Base-by-base conservation (phyloP, 176 grass and related monocot genomes). In the Elaeis guineensis region DNA sequence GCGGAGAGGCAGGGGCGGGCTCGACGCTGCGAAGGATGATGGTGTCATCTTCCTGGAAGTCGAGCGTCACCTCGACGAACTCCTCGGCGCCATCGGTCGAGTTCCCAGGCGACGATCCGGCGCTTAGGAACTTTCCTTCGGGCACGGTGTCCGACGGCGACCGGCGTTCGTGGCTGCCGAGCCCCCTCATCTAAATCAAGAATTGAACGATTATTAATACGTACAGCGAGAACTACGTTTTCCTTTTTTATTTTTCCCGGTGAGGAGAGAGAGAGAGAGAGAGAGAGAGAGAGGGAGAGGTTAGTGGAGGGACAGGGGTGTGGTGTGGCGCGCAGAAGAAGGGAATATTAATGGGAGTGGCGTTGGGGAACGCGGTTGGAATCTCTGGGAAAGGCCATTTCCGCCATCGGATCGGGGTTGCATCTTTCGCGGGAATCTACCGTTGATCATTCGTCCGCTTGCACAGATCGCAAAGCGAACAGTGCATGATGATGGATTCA, bases 21-120 rank as follows among this genome's bases (percentile, higher is more conserved):
- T 98, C 88, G 29, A 98, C 93, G 72, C 87, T 89, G 17, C 93
- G 81, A 54, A 98, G 84, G 28, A 98, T 85, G 76, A 98, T 89
- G 69, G 84, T 98, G 60, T 98, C 81, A 62, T 97, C 92, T 12
- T 89, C 94, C 77, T 98, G 84, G 60, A 98, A 64, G 67, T 98
- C 94, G 51, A 98, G 81, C 44, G 94, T 98, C 21, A 98, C 88
- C 82, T 98, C 94, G n/a, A 98, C 94, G 59, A 98, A 86, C 79
- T 98, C 93, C 79, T 92, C 94, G 15, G 72, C 82, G 55, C 83
- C 80, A 52, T 92, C 84, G 14, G 84, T 81, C 56, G 90, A 83
- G 52, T 66, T 71, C 60, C 82, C 63, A 21, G 87, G 84, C 54
- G 94, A 89, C 8, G 94, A 92, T 29, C 69, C 81, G 9, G 70